Base-by-base conservation (phyloP, 305 asterid genomes). In the Fraxinus ornus region DNA sequence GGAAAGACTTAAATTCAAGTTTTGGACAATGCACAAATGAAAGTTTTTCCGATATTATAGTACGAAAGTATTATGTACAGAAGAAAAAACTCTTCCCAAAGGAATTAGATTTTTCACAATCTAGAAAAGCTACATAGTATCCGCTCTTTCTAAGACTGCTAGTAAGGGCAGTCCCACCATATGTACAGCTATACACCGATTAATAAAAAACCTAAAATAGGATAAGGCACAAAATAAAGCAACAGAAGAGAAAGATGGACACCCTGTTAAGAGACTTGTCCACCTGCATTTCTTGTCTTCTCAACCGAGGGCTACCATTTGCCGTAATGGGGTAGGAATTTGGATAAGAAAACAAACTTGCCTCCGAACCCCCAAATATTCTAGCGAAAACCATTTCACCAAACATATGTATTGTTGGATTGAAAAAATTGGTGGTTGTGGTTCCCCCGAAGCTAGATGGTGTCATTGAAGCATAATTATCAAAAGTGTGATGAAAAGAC, bases 261-360 rank as follows among this genome's bases (percentile, higher is more conserved):
- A 93, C 84, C 85, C 97, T 89, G 89, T 93, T 85, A 2, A 94
- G 95, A n/a, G 97, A 92, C 89, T 89, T 94, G 36, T 91, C 98
- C 83, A 89, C 75, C 90, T 92, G 92, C 83, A 87, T 80, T 81
- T 88, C 88, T 78, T 92, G 97, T 91, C 97, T 91, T 87, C 95
- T 90, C 88, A 92, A 77, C 85, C 97, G 90, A 5, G 96, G 94
- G 90, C 89, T 88, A 55, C 92, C 91, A 9, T 81, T 85, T 81
- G 86, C 91, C 0, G 79, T 52, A 21, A 85, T 84, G 5, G 87
- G 90, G 83, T 89, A 83, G 8, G 95, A 87, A 81, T 89, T 90
- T 0, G 94, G 88, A 78, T 93, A 85, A 19, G 93, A 82, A 84
- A 89, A 90, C 81, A 89, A 76, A 60, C 88, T 91, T 3, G 90